Conservation (phyloP, 495 filamentous ascomycete genomes). For the Aspergillus conjunctus region DNA sequence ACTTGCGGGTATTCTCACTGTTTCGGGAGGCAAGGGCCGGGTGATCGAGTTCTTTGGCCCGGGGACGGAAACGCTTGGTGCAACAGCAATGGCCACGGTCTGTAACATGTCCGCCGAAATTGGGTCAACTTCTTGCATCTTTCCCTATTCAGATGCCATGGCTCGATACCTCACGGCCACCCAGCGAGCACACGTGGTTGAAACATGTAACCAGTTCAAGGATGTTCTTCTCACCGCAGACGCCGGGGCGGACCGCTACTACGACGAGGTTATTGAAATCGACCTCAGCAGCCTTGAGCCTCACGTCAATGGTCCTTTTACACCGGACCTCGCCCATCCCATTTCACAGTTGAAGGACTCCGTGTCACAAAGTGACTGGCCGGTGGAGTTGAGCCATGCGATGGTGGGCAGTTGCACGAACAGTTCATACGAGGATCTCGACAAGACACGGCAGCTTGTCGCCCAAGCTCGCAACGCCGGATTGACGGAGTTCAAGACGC, state of each 20-base stretch:
- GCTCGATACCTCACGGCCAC: conserved; percentile 81
- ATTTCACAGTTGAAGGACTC: conserved; percentile 86
- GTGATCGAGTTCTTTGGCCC: conserved; percentile 87
- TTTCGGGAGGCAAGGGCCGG: conserved; percentile 86
- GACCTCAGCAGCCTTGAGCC: conserved; percentile 84
- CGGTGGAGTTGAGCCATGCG: conserved; percentile 87
- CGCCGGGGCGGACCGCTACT: conserved; percentile 80
- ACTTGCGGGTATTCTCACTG: conserved; percentile 84
- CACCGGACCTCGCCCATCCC: conserved; percentile 87
- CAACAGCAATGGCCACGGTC: conserved; percentile 61
- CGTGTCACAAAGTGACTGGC: conserved; percentile 81
- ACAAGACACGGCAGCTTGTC: conserved; percentile 79
- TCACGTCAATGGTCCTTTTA: conserved; percentile 93
- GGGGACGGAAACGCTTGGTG: conserved; percentile 61
- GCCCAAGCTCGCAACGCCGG: conserved; percentile 82
- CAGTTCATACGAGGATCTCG: conserved; percentile 93
- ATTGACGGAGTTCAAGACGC: conserved; percentile 72
- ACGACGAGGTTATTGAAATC: conserved; percentile 85
- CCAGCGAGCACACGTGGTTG: conserved; percentile 75
- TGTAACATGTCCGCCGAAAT: conserved; percentile 79
- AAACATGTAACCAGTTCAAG: conserved; percentile 66
- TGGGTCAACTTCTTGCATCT: conserved; percentile 85
- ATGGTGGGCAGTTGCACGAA: conserved; percentile 87
- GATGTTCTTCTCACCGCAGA: conserved; percentile 64
- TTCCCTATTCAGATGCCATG: conserved; percentile 89